Evolutionary conservation across 768 basidiomycete species (phyloP).

Genomic region (Agrocybe pediades): DNA sequence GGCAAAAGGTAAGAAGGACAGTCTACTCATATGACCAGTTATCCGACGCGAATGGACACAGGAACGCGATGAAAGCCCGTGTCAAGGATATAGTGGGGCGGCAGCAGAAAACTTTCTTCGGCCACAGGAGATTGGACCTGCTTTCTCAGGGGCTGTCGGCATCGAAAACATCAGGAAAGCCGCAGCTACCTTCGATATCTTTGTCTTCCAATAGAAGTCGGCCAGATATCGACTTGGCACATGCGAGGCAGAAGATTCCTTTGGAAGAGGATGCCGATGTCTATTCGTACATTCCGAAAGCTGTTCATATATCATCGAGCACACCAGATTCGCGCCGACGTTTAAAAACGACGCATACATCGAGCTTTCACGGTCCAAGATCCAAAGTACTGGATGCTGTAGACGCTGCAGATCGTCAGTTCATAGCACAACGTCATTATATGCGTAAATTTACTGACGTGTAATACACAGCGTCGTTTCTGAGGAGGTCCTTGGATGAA

Average conservation of each 20-base stretch:
- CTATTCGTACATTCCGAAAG: constrained; percentile 25
- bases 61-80: constrained; percentile 60
- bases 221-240: constrained; percentile 28
- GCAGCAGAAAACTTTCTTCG: constrained; percentile 61
- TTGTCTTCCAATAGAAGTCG: not conserved
- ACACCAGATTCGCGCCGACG: constrained; percentile 18
- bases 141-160: constrained; percentile 40
- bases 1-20: constrained; percentile 54
- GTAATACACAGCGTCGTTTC: constrained; percentile 29
- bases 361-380: constrained; percentile 20
- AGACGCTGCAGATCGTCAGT: constrained; percentile 47
- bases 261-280: not conserved
- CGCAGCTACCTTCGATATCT: not conserved
- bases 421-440: not conserved
- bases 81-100: constrained; percentile 57
- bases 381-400: constrained; percentile 43
- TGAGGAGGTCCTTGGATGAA: constrained; percentile 39
- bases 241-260: constrained; percentile 23
- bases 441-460: constrained; percentile 3
- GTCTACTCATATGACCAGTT: not conserved
- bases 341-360: constrained; percentile 20
- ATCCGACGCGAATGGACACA: constrained; percentile 24
- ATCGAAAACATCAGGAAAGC: constrained; percentile 9
- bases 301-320: constrained; percentile 22
- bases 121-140: constrained; percentile 58